A percentile compares a stretch with the other conserved stretches of the same genome.
phyloP scores from a whole-genome alignment of 768 basidiomycete species.

The Boletus rubropictus region DNA sequence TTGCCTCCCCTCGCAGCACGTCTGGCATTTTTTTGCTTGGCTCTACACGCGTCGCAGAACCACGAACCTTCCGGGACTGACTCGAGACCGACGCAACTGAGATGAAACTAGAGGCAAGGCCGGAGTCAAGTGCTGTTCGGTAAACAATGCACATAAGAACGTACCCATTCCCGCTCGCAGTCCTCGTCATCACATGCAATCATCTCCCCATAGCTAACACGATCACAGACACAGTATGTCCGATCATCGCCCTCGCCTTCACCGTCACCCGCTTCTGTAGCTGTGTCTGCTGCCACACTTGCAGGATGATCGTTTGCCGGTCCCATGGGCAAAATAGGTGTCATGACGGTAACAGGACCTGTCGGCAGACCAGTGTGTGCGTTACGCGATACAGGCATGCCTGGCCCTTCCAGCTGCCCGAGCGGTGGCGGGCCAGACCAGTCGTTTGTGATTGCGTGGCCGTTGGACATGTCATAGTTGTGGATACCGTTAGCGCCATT shows the following conservation, averaged over 20 bases:
- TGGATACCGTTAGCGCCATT: slow-evolving; percentile 35
- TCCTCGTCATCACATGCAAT: slow-evolving; percentile 82
- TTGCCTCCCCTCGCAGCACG: slow-evolving; percentile 50
- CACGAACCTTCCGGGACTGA: slow-evolving; percentile 65
- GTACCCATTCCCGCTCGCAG: slow-evolving; percentile 88
- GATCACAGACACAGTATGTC: slow-evolving; percentile 81
- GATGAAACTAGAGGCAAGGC: slow-evolving; percentile 58
- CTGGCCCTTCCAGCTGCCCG: slow-evolving; percentile 67
- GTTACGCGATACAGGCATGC: slow-evolving; percentile 63
- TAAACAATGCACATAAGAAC: slow-evolving; percentile 24
- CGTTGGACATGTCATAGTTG: slow-evolving; percentile 36
- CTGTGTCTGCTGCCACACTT: slow-evolving; percentile 35
- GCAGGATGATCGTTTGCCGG: slow-evolving; percentile 31
- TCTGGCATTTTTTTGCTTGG: slow-evolving; percentile 45
- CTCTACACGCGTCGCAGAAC: slow-evolving; percentile 67
- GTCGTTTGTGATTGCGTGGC: slow-evolving; percentile 35
- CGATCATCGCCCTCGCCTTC: slow-evolving; percentile 57
- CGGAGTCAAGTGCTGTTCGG: slow-evolving; percentile 8
- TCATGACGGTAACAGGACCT: slow-evolving; percentile 21
- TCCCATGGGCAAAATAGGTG: slow-evolving; percentile 18
- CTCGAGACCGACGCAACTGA: slow-evolving; percentile 64
- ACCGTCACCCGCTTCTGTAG: slow-evolving; percentile 41
- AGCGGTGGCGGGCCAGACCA: slow-evolving; percentile 47
- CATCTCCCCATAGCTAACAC: slow-evolving; percentile 89
- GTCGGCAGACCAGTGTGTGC: slow-evolving; percentile 22